Percentiles rank a stretch among this genome's conserved stretches.
Conservation (phyloP, 352 stramenopile genomes). For the Elongisporangium undulatum region DNA sequence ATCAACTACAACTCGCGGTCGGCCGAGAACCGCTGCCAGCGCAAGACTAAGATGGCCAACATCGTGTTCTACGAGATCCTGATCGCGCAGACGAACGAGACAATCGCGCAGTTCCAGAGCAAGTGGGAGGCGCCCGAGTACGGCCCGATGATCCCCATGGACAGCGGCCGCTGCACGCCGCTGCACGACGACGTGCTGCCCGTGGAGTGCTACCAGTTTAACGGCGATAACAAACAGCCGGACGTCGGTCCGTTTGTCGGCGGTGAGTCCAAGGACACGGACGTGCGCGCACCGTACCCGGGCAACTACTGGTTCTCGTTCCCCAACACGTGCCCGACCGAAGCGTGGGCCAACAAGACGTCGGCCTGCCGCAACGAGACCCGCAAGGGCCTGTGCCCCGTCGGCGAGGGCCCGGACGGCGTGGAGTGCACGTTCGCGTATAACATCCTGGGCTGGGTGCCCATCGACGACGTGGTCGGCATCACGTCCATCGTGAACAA, state of each 20-base stretch:
- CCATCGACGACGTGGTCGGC: constrained; percentile 75
- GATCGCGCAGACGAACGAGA: constrained; percentile 41
- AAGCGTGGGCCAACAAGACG: constrained; percentile 53
- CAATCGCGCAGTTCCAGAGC: constrained; percentile 30
- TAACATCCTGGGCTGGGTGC: constrained; percentile 71
- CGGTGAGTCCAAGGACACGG: constrained; percentile 38
- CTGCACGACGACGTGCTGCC: constrained; percentile 24
- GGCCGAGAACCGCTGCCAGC: constrained; percentile 36
- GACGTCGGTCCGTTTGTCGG: constrained; percentile 54
- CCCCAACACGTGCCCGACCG: constrained; percentile 45
- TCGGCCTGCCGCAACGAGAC: constrained; percentile 38
- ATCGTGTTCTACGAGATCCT: constrained; percentile 50
- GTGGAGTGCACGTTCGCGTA: constrained; percentile 77
- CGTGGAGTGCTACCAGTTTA: constrained; percentile 38
- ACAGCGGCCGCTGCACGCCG: constrained; percentile 30
- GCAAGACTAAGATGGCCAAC: constrained; percentile 48
- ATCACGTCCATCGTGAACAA: constrained; percentile 64
- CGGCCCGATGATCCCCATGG: constrained; percentile 37
- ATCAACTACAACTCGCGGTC: constrained; percentile 61
- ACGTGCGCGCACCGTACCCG: constrained; percentile 45
- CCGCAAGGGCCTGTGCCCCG: constrained; percentile 58
- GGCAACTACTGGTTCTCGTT: constrained; percentile 72
- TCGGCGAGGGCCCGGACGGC: constrained; percentile 52
- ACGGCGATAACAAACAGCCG: constrained; percentile 28
- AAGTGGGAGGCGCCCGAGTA: constrained; percentile 36